Percentiles rank a stretch among this genome's conserved stretches.
Conservation (phyloP, 2,329 filamentous ascomycete genomes). For the Intubia oerlemansii region DNA sequence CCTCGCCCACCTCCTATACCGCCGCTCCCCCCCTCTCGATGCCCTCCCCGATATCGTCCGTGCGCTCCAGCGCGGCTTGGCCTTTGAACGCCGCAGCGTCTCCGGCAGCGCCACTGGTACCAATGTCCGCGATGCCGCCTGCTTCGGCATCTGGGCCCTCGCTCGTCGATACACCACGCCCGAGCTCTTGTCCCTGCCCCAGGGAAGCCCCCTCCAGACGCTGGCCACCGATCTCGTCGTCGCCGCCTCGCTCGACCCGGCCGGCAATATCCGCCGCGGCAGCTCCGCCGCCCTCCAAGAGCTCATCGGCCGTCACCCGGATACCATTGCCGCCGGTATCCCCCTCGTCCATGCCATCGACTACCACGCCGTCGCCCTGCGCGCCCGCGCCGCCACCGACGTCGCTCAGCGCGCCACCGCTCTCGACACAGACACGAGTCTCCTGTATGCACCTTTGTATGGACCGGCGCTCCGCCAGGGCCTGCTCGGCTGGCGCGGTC, state of each 20-base stretch:
- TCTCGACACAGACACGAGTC: constrained; percentile 38
- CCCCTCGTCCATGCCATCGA: constrained; percentile 74
- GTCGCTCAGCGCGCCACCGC: constrained; percentile 48
- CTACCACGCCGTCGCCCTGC: constrained; percentile 80
- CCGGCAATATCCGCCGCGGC: constrained; percentile 82
- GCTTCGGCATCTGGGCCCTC: constrained; percentile 88
- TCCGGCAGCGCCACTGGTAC: constrained; percentile 72
- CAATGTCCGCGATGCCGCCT: constrained; percentile 85
- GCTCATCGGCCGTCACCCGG: constrained; percentile 76
- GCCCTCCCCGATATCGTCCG: constrained; percentile 56
- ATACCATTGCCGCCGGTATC: constrained; percentile 66
- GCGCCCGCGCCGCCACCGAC: constrained; percentile 59
- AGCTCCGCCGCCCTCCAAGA: constrained; percentile 89
- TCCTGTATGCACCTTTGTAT: no score
- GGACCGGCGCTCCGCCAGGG: constrained; percentile 49
- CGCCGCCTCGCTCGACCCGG: constrained; percentile 67
- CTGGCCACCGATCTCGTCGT: constrained; percentile 66
- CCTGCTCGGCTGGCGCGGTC: constrained; percentile 67
- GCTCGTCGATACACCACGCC: constrained; percentile 66
- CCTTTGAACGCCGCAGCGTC: constrained; percentile 72
- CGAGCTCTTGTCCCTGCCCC: constrained; percentile 46
- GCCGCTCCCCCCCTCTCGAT: constrained; percentile 51
- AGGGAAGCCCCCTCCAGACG: constrained; percentile 36
- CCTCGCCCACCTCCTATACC: constrained; percentile 67
- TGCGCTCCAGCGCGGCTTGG: constrained; percentile 56